Conservation (phyloP, 2,329 filamentous ascomycete genomes). For the Aspergillus bombycis region DNA sequence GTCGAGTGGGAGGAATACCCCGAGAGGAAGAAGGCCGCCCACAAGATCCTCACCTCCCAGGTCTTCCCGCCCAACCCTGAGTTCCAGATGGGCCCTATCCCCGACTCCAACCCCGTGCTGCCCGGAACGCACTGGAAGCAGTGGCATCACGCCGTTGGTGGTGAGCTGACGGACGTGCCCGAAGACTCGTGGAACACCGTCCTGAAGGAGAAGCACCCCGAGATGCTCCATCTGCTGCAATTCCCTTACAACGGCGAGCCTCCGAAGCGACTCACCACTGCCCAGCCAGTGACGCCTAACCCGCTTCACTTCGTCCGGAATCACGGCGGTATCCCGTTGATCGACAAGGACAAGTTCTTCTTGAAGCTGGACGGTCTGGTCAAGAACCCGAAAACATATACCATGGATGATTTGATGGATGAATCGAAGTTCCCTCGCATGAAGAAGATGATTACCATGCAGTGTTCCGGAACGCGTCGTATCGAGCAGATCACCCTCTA, state of each 20-base stretch:
- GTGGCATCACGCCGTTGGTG: slow-evolving; percentile 60
- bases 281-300: slow-evolving; percentile 63
- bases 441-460: slow-evolving; percentile 63
- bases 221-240: slow-evolving; percentile 65
- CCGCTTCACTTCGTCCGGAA: slow-evolving; percentile 69
- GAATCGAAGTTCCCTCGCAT: slow-evolving; percentile 63
- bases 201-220: slow-evolving; percentile 59
- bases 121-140: slow-evolving; percentile 60
- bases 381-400: slow-evolving; percentile 59
- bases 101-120: slow-evolving; percentile 61
- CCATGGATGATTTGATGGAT: slow-evolving; percentile 63
- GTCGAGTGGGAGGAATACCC: slow-evolving; percentile 73
- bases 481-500: slow-evolving; percentile 70
- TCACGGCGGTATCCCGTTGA: slow-evolving; percentile 70
- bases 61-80: slow-evolving; percentile 56
- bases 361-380: slow-evolving; percentile 65
- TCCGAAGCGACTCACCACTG: slow-evolving; percentile 60
- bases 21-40: slow-evolving; percentile 65
- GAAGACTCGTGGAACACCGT: slow-evolving; percentile 63
- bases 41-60: slow-evolving; percentile 58
- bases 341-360: slow-evolving; percentile 59
- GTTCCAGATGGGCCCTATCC: slow-evolving; percentile 60
- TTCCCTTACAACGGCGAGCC: slow-evolving; percentile 69
- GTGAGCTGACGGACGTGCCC: slow-evolving; percentile 51
- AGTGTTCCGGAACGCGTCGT: slow-evolving; percentile 70